Conservation (phyloP, 2,329 filamentous ascomycete species). For the Phialophora chinensis region DNA sequence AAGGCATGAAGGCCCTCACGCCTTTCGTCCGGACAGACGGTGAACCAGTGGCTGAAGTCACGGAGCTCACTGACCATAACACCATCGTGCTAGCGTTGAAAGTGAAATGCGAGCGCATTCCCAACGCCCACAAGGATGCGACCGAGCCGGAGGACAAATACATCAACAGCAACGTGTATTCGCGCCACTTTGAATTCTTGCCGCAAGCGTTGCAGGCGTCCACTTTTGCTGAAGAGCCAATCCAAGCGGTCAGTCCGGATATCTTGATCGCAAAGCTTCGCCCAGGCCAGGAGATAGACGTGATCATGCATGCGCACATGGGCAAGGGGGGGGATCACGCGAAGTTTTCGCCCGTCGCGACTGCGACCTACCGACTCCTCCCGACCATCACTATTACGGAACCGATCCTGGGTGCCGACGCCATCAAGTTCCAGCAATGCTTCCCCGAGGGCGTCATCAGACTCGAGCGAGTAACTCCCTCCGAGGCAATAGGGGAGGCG, state of each 20-base stretch:
- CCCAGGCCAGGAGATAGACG: constrained; percentile 82
- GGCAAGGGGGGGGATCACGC: constrained; percentile 92
- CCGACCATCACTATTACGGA: constrained; percentile 82
- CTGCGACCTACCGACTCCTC: constrained; percentile 88
- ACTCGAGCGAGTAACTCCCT: constrained; percentile 71
- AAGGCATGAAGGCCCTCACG: constrained; percentile 80
- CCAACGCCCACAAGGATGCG: constrained; percentile 72
- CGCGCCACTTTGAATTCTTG: constrained; percentile 75
- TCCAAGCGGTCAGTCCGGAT: constrained; percentile 83
- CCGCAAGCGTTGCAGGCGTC: constrained; percentile 72
- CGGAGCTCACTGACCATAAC: constrained; percentile 74
- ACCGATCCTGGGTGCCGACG: constrained; percentile 86
- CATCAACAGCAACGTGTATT: constrained; percentile 82
- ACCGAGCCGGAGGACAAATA: constrained; percentile 84
- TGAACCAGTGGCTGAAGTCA: constrained; percentile 52
- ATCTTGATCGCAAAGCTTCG: constrained; percentile 94
- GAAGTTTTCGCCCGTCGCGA: constrained; percentile 96
- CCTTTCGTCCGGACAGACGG: constrained; percentile 78
- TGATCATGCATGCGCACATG: constrained; percentile 93
- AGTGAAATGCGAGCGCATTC: constrained; percentile 79
- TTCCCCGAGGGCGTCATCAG: constrained; percentile 89
- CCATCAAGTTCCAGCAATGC: constrained; percentile 85
- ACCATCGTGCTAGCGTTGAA: constrained; percentile 80
- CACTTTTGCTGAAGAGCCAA: constrained; percentile 66
- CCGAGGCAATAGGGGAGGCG: constrained; percentile 66